Evolutionary conservation across 805 yeast species (phyloP), one percentile per base, ranked within the genome.

Genomic region (Kodamaea leandrae): DNA sequence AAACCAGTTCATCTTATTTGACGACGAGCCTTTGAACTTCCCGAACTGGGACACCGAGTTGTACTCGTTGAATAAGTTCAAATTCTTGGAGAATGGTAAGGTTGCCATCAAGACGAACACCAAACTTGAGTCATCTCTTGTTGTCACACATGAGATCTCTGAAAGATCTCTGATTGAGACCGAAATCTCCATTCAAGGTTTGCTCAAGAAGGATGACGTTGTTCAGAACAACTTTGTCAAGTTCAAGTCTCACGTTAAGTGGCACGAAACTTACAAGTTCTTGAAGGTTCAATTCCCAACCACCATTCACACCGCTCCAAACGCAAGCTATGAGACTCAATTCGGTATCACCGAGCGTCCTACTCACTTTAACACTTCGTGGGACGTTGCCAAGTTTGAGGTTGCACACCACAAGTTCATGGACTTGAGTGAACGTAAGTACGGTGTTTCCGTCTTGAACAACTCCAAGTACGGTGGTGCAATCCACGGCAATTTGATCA

Each of bases 31-130:
- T 7, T 69, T 87, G 54, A 82, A 76, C 42, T 91, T 82, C 81
- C 96, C 88, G 33, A 98, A 98, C 1, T 91, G 99, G 99, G 99
- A 91, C 59, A 91, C 98, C 0, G 99, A 91, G 58, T 72, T 89
- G 44, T 93, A 78, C 57, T 86, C 96, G 0, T 74, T 87, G 43
- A 87, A 83, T 52, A 88, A 83, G 55, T 79, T 75, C 56, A 68
- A 67, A 41, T 78, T 80, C 48, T 52, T 70, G 40, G 43, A 48
- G 6, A 50, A 50, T 10, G 72, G 71, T n/a, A 67, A 71, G 17
- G 64, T 74, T 5, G 58, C 64, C 27, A 60, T 72, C 9, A 51
- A 67, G 25, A 73, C 72, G 36, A 60, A 64, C 29, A 82, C 83
- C 23, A 80, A 85, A 10, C 66, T 83, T 35, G 74, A 78, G 42